Conservation (phyloP, 73 alveolate genomes). For the Stentor roeselii region DNA sequence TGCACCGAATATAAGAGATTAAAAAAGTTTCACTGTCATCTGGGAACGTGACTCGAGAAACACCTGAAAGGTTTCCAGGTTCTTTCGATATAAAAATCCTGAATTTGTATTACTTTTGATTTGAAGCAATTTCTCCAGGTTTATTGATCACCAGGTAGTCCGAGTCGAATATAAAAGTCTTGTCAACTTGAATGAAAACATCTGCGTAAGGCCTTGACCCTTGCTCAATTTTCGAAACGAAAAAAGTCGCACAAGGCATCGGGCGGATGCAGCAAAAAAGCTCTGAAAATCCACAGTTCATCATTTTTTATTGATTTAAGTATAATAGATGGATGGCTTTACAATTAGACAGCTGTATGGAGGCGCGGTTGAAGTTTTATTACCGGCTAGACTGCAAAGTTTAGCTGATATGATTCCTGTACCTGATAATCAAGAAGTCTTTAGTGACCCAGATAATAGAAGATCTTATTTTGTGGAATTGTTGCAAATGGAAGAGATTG, state of each 20-base stretch:
- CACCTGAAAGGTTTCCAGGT: conserved; percentile 15
- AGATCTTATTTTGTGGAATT: not conserved
- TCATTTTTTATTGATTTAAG: not conserved
- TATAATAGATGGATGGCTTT: not conserved
- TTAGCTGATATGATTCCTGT: not conserved
- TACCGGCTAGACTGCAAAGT: not conserved
- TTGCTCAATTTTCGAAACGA: not conserved
- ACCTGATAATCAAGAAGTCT: not conserved
- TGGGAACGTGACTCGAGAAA: not conserved
- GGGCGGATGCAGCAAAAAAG: not conserved
- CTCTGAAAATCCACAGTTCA: not conserved
- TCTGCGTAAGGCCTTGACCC: not conserved
- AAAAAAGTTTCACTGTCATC: not conserved
- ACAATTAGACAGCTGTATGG: not conserved
- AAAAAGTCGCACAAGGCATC: not conserved
- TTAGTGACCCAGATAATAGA: not conserved
- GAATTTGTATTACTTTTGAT: not conserved
- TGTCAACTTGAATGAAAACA: conserved; percentile 19
- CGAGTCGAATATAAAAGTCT: not conserved
- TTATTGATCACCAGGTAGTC: not conserved
- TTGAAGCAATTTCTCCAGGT: not conserved
- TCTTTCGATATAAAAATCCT: not conserved
- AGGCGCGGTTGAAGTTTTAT: not conserved
- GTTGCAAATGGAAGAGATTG: too few relatives aligned
- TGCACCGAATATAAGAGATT: not conserved